Evolutionary conservation across 129 eudicot species (phyloP).

Genomic region (Chrysanthemum lavandulifolium): DNA sequence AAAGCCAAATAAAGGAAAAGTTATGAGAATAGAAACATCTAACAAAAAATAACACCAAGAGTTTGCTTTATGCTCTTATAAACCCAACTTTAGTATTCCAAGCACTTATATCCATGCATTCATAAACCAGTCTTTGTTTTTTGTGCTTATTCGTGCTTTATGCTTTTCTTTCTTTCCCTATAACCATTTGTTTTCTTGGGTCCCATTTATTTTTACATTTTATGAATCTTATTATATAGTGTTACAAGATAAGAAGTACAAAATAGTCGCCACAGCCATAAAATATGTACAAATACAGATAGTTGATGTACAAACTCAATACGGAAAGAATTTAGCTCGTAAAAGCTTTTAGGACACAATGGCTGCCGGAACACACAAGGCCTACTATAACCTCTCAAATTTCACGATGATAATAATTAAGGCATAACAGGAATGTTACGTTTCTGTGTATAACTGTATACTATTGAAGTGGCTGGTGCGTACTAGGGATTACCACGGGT

Average conservation of each 20-base stretch:
- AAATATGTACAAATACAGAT: conserved; percentile 10
- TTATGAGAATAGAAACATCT: conserved; percentile 41
- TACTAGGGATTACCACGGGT: conserved; percentile 23
- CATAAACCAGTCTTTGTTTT: conserved; percentile 51
- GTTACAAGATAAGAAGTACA: conserved; percentile 12
- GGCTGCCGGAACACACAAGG: conserved; percentile 26
- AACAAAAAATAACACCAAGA: conserved; percentile 31
- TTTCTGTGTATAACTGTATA: neutral
- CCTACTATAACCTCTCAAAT: conserved; percentile 17
- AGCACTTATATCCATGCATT: conserved; percentile 68
- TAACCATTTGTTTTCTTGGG: conserved; percentile 28
- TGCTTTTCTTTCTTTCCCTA: conserved; percentile 67
- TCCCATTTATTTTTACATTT: conserved; percentile 20
- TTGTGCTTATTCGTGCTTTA: conserved; percentile 75
- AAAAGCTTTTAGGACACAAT: conserved; percentile 22
- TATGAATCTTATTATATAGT: conserved; percentile 2
- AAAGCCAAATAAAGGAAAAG: conserved; percentile 65
- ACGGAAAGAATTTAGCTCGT: conserved; percentile 19
- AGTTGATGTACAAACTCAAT: conserved; percentile 19
- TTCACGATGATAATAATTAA: conserved; percentile 17
- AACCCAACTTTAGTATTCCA: conserved; percentile 57
- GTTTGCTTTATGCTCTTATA: conserved; percentile 56
- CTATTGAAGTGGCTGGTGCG: conserved; percentile 34
- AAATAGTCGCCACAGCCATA: conserved; percentile 10
- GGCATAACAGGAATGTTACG: neutral